A percentile compares a stretch with the other conserved stretches of the same genome.
Conservation (phyloP, 331 rosid species). For the Quercus phellos region DNA sequence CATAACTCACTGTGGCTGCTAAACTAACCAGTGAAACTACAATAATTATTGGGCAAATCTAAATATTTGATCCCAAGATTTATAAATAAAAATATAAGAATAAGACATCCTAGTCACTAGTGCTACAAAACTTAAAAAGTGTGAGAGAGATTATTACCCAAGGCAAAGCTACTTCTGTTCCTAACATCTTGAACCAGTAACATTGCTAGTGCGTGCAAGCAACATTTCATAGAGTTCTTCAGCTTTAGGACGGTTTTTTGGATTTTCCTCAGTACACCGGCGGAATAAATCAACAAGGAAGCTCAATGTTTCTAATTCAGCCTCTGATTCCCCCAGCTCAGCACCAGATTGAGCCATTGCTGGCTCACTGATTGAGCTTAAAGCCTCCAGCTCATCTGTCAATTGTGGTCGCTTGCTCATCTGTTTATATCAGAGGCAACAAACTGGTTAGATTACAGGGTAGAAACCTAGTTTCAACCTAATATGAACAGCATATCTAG, state of each 20-base stretch:
- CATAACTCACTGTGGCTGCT: constrained; percentile 18
- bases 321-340: constrained; percentile 39
- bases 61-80: not conserved
- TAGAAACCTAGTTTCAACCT: not conserved
- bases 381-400: constrained; percentile 56
- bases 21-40: constrained; percentile 22
- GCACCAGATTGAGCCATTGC: constrained; percentile 55
- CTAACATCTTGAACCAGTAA: constrained; percentile 30
- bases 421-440: constrained; percentile 35
- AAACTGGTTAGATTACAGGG: not conserved
- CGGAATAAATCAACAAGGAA: constrained; percentile 71
- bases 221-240: constrained; percentile 58
- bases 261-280: constrained; percentile 63
- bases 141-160: constrained; percentile 14
- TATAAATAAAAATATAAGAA: constrained; percentile 12
- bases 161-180: constrained; percentile 29
- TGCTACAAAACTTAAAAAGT: constrained; percentile 31
- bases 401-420: constrained; percentile 66
- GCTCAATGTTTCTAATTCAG: constrained; percentile 26
- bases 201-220: constrained; percentile 30
- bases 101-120: constrained; percentile 20
- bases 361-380: constrained; percentile 40
- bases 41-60: constrained; percentile 16
- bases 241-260: constrained; percentile 69
- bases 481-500: not conserved